Evolutionary conservation across 2,329 filamentous ascomycete species (phyloP).

Genomic region (Arthrobotrys conoides): DNA sequence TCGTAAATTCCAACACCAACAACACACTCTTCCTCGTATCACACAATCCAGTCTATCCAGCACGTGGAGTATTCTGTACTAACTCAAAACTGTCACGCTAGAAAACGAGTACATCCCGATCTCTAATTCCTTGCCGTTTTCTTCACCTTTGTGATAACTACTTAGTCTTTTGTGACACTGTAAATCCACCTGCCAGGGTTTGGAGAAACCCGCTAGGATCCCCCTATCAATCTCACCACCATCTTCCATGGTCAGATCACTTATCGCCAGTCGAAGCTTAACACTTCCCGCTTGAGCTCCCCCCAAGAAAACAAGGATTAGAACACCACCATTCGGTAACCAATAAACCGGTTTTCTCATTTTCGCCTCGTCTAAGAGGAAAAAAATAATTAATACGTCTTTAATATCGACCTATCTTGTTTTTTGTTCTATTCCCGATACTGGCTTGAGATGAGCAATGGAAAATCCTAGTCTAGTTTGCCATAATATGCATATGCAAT

Average conservation of each 20-base stretch:
- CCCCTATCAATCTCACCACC: constrained; percentile 1
- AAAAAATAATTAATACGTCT: not conserved
- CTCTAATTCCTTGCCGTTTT: constrained; percentile 10
- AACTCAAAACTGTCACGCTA: constrained; percentile 2
- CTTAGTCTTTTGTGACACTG: not conserved
- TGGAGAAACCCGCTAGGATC: not conserved
- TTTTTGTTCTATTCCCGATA: constrained; percentile 9
- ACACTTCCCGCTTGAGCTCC: constrained; percentile 20
- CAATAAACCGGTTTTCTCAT: constrained; percentile 31
- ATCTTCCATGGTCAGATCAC: constrained; percentile 15
- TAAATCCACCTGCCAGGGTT: not conserved
- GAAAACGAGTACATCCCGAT: constrained; percentile 23
- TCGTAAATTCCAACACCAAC: constrained; percentile 3
- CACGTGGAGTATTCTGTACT: constrained; percentile 2
- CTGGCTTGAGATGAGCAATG: constrained; percentile 3
- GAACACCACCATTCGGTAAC: not conserved
- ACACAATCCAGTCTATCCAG: constrained; percentile 1
- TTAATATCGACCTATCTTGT: not conserved
- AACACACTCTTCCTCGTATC: not conserved
- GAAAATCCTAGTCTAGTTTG: not conserved
- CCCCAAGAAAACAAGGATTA: constrained; percentile 10
- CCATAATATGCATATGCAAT: constrained; percentile 22
- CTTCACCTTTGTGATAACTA: too few species aligned
- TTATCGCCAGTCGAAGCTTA: constrained; percentile 23
- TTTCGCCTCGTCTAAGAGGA: constrained; percentile 1